Conservation (phyloP, 192 early-diverging fungal genomes). For the Backusella macrospora region DNA sequence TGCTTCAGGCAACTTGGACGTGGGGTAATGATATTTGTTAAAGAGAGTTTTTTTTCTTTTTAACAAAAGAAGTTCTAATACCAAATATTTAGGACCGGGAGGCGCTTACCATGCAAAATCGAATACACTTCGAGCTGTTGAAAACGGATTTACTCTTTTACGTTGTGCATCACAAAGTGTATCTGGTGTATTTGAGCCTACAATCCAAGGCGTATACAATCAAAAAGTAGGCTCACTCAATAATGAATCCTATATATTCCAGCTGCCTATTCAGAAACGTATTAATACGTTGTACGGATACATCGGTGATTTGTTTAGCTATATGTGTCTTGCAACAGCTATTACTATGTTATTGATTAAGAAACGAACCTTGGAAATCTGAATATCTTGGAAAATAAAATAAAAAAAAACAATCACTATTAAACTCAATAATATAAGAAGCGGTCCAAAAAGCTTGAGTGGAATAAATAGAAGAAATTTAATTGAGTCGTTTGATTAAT, state of each 20-base stretch:
- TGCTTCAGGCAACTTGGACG: conserved; percentile 52
- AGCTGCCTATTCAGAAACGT: conserved; percentile 3
- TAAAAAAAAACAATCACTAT: no score
- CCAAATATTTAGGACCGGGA: conserved; percentile 30
- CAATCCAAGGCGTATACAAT: neutral
- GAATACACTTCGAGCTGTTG: conserved; percentile 45
- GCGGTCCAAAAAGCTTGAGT: no score
- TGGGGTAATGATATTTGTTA: conserved; percentile 31
- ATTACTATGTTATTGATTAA: neutral
- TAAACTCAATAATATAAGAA: no score
- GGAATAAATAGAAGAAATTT: no score
- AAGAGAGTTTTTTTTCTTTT: neutral
- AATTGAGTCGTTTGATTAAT: no score
- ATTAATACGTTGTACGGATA: neutral
- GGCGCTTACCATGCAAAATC: conserved; percentile 44
- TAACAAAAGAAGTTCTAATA: no score
- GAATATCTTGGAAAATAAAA: neutral
- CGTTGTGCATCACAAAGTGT: conserved; percentile 48
- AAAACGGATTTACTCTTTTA: conserved; percentile 49
- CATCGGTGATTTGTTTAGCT: conserved; percentile 6
- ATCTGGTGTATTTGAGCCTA: conserved; percentile 37
- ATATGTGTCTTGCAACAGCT: neutral
- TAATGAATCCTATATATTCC: conserved; percentile 1
- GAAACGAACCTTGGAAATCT: neutral
- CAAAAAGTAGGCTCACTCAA: conserved; percentile 4